A percentile compares a stretch with the other conserved stretches of the same genome.
Evolutionary conservation across 2,329 filamentous ascomycete species (phyloP).

Genomic region (Sporothrix pseudoabietina): DNA sequence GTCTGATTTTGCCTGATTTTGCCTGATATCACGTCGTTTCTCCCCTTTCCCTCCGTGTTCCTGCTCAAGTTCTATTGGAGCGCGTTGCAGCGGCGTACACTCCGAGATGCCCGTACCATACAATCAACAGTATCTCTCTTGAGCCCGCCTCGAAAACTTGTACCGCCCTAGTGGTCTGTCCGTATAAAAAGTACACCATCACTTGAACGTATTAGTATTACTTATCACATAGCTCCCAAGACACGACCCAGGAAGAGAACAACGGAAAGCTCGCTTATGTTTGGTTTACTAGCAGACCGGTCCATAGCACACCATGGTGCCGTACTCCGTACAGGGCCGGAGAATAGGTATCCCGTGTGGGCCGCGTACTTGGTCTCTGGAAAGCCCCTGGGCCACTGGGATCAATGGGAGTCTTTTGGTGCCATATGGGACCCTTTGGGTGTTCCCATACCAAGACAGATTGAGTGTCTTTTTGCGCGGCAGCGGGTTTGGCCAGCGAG

Average conservation of each 20-base stretch:
- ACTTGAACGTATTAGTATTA: background rate
- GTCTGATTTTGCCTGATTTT: background rate
- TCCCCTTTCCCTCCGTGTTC: background rate
- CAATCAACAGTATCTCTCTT: background rate
- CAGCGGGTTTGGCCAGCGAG: background rate
- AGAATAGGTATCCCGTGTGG: background rate
- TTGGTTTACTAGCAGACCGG: background rate
- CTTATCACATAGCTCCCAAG: background rate
- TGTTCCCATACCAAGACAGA: slow-evolving; percentile 5
- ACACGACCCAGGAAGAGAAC: background rate
- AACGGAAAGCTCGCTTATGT: background rate
- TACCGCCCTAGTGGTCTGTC: background rate
- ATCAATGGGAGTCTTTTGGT: background rate
- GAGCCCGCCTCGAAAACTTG: background rate
- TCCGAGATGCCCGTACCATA: slow-evolving; percentile 1
- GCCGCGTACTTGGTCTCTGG: background rate
- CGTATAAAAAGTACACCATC: background rate
- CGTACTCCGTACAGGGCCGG: background rate
- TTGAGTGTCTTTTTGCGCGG: slow-evolving; percentile 19
- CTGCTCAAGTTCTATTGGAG: background rate
- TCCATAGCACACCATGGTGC: background rate
- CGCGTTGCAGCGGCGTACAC: background rate
- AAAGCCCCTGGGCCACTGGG: background rate
- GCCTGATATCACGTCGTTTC: background rate
- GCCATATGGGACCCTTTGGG: background rate